Percentiles rank a stretch among this genome's conserved stretches.
Evolutionary conservation across 1,284 basidiomycete genomes (phyloP).

Genomic region (Malassezia globosa): DNA sequence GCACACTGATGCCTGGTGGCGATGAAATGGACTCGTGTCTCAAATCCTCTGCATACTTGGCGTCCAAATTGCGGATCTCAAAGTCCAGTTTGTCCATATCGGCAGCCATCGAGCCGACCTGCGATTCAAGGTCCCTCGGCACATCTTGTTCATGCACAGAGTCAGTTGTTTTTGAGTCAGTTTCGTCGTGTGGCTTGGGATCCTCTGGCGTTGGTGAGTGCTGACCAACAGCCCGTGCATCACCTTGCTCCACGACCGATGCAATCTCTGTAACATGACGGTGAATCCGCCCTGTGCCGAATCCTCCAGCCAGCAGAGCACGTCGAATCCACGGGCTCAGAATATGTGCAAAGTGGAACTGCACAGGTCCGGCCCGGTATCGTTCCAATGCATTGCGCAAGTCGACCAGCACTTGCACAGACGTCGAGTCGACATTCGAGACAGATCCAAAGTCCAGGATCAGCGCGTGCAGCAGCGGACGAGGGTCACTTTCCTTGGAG

Average conservation of each 20-base stretch:
- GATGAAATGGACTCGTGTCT: not conserved
- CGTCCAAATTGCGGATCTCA: conserved; percentile 7
- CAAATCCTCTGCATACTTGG: conserved; percentile 3
- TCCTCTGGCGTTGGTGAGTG: not conserved
- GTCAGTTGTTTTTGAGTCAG: not conserved
- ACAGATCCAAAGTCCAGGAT: conserved; percentile 83
- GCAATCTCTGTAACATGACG: conserved; percentile 27
- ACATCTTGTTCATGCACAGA: not conserved
- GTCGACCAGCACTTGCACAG: conserved; percentile 80
- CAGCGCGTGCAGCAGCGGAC: conserved; percentile 63
- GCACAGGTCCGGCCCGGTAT: conserved; percentile 66
- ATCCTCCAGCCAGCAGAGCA: conserved; percentile 31
- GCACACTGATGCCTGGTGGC: conserved; percentile 25
- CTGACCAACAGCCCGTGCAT: conserved; percentile 6
- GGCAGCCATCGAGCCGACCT: not conserved
- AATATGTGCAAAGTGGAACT: conserved; percentile 80
- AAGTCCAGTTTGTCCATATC: conserved; percentile 5
- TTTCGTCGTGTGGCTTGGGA: not conserved
- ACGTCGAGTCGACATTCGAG: conserved; percentile 59
- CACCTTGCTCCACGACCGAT: conserved; percentile 58
- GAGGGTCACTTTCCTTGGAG: conserved; percentile 53
- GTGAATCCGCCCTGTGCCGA: conserved; percentile 24
- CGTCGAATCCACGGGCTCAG: conserved; percentile 81
- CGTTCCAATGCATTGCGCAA: conserved; percentile 72
- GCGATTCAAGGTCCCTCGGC: conserved; percentile 2